phyloP scores from a whole-genome alignment of 179 eudicot genomes.

The Spergularia azorica region DNA sequence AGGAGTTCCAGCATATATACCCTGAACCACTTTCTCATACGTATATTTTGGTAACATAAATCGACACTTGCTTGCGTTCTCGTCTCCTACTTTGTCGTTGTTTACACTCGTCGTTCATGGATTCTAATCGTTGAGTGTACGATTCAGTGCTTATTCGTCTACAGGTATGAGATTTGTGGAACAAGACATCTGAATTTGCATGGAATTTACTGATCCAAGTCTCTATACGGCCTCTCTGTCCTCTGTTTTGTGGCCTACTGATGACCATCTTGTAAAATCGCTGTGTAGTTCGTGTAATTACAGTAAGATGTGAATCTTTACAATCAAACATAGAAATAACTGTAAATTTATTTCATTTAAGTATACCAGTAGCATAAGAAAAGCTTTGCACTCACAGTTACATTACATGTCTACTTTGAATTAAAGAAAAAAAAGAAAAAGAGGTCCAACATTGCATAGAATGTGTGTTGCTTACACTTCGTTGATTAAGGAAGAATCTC shows the following conservation, averaged over 20 bases:
- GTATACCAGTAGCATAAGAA: too few relatives aligned
- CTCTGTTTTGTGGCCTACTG: too few relatives aligned
- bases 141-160: constrained; percentile 1
- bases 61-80: background rate
- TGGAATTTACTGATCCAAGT: constrained; percentile 3
- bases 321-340: background rate
- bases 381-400: too few relatives aligned
- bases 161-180: background rate
- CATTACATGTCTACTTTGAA: too few relatives aligned
- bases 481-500: too few relatives aligned
- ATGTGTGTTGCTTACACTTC: too few relatives aligned
- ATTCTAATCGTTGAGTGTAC: background rate
- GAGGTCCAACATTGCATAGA: too few relatives aligned
- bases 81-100: background rate
- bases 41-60: background rate
- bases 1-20: background rate
- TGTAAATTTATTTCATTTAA: background rate
- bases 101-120: background rate
- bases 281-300: background rate
- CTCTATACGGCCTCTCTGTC: background rate
- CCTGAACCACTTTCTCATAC: background rate
- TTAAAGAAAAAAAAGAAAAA: too few relatives aligned
- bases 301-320: background rate
- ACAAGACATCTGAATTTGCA: background rate
- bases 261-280: background rate